Evolutionary conservation across 208 protist genomes (phyloP).

Genomic region (Leishmania arabica): DNA sequence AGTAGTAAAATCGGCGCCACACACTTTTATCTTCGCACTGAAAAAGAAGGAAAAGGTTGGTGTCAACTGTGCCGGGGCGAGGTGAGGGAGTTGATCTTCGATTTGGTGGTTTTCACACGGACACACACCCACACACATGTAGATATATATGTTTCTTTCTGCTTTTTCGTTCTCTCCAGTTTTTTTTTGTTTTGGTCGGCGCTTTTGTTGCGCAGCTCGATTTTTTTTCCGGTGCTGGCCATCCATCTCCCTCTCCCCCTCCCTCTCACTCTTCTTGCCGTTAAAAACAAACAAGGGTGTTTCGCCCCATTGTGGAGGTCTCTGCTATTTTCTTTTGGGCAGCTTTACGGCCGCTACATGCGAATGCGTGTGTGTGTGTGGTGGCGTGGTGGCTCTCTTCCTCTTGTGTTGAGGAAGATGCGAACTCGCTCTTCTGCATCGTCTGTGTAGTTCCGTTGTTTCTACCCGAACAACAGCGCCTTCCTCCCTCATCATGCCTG

Average conservation of each 20-base stretch:
- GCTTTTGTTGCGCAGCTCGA: no score
- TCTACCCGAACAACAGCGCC: no score
- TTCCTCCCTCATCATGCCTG: no score
- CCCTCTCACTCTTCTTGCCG: neutral
- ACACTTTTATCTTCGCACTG: no score
- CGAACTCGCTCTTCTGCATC: no score
- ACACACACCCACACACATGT: no score
- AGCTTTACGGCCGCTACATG: neutral
- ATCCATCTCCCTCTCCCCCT: neutral
- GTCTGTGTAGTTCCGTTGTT: no score
- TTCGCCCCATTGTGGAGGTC: neutral
- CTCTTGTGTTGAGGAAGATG: neutral
- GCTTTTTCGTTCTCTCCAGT: neutral
- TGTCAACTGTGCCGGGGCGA: no score
- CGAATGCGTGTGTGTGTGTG: neutral
- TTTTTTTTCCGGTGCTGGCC: neutral
- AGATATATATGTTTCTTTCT: neutral
- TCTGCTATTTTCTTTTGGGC: neutral
- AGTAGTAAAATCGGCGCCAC: no score
- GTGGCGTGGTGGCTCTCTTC: neutral
- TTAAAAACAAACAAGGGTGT: neutral
- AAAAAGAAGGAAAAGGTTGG: no score
- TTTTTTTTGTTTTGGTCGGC: neutral
- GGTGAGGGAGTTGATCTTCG: no score
- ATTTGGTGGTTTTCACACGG: no score